Conservation (phyloP, 73 alveolate species). For the Tetrahymena elliotti region DNA sequence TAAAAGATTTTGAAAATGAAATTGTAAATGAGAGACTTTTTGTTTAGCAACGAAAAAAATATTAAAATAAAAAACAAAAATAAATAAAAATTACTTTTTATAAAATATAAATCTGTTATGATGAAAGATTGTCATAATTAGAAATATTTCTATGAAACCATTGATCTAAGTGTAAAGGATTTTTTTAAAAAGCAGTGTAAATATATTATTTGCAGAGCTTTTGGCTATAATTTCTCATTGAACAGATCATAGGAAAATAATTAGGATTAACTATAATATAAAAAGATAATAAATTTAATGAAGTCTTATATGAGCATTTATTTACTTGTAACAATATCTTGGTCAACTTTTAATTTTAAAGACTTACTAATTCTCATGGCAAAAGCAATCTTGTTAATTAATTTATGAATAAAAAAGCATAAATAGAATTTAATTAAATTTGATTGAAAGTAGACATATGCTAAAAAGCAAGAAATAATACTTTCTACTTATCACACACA, state of each 20-base stretch:
- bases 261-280: not conserved
- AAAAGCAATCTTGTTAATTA: not conserved
- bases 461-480: too few species aligned
- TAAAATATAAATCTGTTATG: not conserved
- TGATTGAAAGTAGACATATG: too few species aligned
- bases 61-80: not conserved
- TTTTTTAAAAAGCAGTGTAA: not conserved
- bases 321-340: not conserved
- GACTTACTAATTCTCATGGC: not conserved
- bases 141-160: not conserved
- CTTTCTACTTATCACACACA: too few species aligned
- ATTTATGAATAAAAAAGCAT: too few species aligned
- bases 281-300: not conserved
- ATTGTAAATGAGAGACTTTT: not conserved
- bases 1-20: not conserved
- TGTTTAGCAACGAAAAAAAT: not conserved
- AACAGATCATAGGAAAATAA: not conserved
- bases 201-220: not conserved
- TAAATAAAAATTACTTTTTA: not conserved
- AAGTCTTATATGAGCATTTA: too few species aligned
- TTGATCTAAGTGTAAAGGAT: not conserved
- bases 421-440: too few species aligned
- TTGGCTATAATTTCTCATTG: not conserved
- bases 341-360: not conserved
- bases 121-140: not conserved